Conservation (phyloP, 2,329 filamentous ascomycete genomes). For the Chrysoporthe cubensis region DNA sequence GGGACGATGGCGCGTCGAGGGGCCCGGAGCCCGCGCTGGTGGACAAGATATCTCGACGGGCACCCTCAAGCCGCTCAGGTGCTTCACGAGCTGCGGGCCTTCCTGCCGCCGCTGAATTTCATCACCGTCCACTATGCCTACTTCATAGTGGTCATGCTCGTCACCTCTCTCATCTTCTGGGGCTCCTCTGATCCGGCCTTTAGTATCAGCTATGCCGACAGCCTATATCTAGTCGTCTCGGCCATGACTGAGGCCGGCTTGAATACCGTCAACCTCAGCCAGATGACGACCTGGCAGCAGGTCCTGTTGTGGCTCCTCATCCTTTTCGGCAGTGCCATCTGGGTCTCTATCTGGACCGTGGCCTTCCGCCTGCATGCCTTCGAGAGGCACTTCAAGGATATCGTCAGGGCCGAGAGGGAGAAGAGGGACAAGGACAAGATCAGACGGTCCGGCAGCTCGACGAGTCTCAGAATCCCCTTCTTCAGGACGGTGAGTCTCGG, state of each 20-base stretch:
- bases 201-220: slow-evolving; percentile 64
- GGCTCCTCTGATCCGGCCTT: slow-evolving; percentile 53
- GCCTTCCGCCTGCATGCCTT: slow-evolving; percentile 64
- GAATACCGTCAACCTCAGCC: slow-evolving; percentile 68
- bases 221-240: slow-evolving; percentile 68
- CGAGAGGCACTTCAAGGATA: slow-evolving; percentile 60
- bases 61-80: slow-evolving; percentile 1
- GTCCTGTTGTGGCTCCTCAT: slow-evolving; percentile 67
- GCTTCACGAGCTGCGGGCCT: slow-evolving; percentile 17
- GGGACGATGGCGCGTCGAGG: slow-evolving; percentile 1
- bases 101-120: slow-evolving; percentile 52
- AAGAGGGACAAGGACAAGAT: slow-evolving; percentile 26
- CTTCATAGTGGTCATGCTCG: slow-evolving; percentile 60
- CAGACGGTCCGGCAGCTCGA: slow-evolving; percentile 31
- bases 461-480: slow-evolving; percentile 15
- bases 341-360: slow-evolving; percentile 68
- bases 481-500: slow-evolving; percentile 11
- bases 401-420: slow-evolving; percentile 47
- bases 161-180: slow-evolving; percentile 66
- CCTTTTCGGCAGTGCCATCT: slow-evolving; percentile 68
- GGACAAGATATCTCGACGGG: not conserved
- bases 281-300: slow-evolving; percentile 71
- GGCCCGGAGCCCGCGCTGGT: slow-evolving; percentile 11
- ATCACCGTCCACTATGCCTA: slow-evolving; percentile 70
- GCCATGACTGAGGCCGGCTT: slow-evolving; percentile 71